Percentiles rank a stretch among this genome's conserved stretches.
phyloP scores from a whole-genome alignment of 106 monocot species.

The Acorus calamus region DNA sequence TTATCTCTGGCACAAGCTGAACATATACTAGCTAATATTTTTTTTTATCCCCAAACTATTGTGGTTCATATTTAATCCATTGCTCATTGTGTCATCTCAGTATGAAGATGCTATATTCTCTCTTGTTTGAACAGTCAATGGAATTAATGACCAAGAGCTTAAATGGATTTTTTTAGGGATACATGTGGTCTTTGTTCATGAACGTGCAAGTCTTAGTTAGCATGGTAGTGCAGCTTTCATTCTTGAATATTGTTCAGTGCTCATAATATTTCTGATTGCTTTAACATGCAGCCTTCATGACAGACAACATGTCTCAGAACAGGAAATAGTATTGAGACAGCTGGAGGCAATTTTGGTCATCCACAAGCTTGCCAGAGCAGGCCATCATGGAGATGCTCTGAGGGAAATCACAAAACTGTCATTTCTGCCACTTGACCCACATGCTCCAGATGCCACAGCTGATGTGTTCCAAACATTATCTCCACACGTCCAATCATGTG shows the following conservation, averaged over 20 bases:
- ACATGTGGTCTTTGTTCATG: too few species aligned
- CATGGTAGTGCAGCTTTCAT: not conserved
- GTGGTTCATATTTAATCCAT: too few species aligned
- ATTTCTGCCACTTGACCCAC: slow-evolving; percentile 85
- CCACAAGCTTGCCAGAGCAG: slow-evolving; percentile 65
- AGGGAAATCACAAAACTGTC: slow-evolving; percentile 71
- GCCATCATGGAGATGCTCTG: slow-evolving; percentile 71
- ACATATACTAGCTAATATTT: too few species aligned
- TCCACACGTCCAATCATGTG: slow-evolving; percentile 73
- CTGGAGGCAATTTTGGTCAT: slow-evolving; percentile 69
- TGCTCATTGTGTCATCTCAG: too few species aligned
- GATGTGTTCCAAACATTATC: slow-evolving; percentile 64
- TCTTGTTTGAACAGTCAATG: too few species aligned
- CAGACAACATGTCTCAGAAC: slow-evolving; percentile 56
- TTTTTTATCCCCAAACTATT: too few species aligned
- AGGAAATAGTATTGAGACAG: slow-evolving; percentile 76
- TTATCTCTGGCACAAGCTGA: too few species aligned
- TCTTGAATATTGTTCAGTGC: slow-evolving; percentile 1
- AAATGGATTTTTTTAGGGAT: too few species aligned
- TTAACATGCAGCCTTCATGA: slow-evolving; percentile 53
- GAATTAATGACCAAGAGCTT: too few species aligned
- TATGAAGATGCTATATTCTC: too few species aligned
- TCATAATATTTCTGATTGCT: not conserved
- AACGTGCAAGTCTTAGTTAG: too few species aligned
- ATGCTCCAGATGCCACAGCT: slow-evolving; percentile 41